Base-by-base conservation (phyloP, 1,139 yeast species). In the Tardiomyces blankii region DNA sequence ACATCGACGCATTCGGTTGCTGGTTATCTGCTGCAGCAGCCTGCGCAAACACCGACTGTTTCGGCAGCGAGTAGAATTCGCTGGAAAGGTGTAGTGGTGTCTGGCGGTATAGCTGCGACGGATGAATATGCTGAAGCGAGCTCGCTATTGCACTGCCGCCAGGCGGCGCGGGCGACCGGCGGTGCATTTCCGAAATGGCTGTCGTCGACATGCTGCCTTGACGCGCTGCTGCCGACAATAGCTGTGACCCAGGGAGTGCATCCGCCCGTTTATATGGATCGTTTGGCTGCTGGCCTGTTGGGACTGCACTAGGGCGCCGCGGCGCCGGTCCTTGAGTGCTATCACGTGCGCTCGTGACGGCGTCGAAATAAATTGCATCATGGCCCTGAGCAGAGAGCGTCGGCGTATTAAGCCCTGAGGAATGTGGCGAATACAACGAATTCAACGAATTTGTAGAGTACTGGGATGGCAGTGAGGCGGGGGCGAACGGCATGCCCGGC, bases 81-180 rank as follows among this genome's bases (percentile, higher is more conserved):
- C 16, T 30, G 5, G 35, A 13, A 5, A 30, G 16, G 35, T 30
- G 35, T 5, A 30, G 16, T 13, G 35, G 35, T 11, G 35, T 14
- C 16, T 30, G 45, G 13, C 42, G 21, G 35, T 46, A 43, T 13
- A 48, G 44, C 39, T 55, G 59, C 14, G 56, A 47, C 14, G 59
- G 58, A 41, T 54, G 57, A 13, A 55, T 47, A 42, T 55, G 57
- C 44, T 55, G 57, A 35, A 54, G 49, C 5, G 35, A 30, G 16
- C 16, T 30, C 35, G 35, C 35, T 11, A 12, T 14, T 5, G 5
- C 35, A 30, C 35, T 12, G 12, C 30, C 35, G 35, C n/a, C 35
- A 30, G 16, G 3, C 9, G 35, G 35, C 35, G n/a, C 16, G 16
- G 35, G 35, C 35, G 35, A 30, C 9, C 16, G 35, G 3, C 35